phyloP scores from a whole-genome alignment of 2,329 filamentous ascomycete genomes.

The Aspergillus luchuensis region DNA sequence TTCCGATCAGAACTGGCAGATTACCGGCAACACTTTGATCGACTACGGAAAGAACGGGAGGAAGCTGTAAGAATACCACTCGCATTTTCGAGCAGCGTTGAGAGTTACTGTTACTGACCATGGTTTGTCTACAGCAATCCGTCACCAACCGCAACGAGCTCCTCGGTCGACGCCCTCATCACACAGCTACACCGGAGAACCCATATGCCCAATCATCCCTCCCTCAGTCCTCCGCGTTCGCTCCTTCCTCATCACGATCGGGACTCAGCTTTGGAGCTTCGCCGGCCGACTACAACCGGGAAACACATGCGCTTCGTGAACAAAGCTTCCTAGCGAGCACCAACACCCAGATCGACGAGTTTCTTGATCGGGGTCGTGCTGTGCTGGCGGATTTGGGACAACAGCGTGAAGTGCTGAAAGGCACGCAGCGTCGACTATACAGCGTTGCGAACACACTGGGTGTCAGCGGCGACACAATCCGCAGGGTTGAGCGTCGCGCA shows the following conservation, averaged over 20 bases:
- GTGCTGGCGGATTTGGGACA: constrained; percentile 86
- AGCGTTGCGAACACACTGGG: constrained; percentile 92
- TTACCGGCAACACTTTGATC: constrained; percentile 75
- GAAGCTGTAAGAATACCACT: constrained; percentile 59
- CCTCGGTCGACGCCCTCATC: constrained; percentile 79
- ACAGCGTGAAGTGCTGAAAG: constrained; percentile 93
- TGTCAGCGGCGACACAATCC: constrained; percentile 91
- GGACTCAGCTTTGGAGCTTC: constrained; percentile 50
- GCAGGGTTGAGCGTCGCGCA: constrained; percentile 90
- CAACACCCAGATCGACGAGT: constrained; percentile 86
- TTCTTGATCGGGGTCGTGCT: constrained; percentile 84
- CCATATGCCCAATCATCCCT: constrained; percentile 72
- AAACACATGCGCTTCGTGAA: constrained; percentile 83
- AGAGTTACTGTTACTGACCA: neutral
- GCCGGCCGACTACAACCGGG: constrained; percentile 64
- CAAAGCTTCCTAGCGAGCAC: constrained; percentile 83
- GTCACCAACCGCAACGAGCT: constrained; percentile 77
- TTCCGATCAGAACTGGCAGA: constrained; percentile 82
- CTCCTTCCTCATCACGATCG: constrained; percentile 32
- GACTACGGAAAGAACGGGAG: constrained; percentile 74
- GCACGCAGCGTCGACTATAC: constrained; percentile 86
- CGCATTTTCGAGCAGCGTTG: neutral
- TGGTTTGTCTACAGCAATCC: constrained; percentile 46
- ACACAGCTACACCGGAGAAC: constrained; percentile 82
- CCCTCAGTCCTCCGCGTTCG: constrained; percentile 46